Evolutionary conservation across 2,329 filamentous ascomycete species (phyloP), one percentile per base, ranked within the genome.

Genomic region (Aureobasidium pullulans): DNA sequence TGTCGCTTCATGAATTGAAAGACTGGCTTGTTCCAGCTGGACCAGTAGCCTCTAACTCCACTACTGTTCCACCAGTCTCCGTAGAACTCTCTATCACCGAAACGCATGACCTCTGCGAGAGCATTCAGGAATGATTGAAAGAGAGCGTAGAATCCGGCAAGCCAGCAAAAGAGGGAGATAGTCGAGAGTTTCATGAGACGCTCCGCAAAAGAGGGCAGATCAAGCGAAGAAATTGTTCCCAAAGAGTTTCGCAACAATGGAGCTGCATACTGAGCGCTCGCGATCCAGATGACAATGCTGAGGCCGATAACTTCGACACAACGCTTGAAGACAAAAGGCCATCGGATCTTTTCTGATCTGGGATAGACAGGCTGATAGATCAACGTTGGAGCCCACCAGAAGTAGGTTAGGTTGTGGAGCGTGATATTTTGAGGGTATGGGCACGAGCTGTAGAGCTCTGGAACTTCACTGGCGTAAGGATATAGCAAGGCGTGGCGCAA

Each of bases 331-430:
- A 97, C 90, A 70, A 96, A 99, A 4, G 83, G 72, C 91, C 92
- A 96, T 63, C 94, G 83, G 66, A 96, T 89, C 60, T 81, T 83
- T 8, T 84, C 78, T 6, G 89, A 91, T 44, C 92, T 88, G 19
- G 94, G 94, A 72, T 99, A 99, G 13, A 94, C 90, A 1, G 94
- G 94, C 76, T 99, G 94, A 72, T 99, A 99, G 46, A 97, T 88
- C 56, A 99, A 81, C 0, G 94, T 99, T 0, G 94, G 94, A 0
- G 93, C 94, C 86, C 92, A 93, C 93, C 94, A 97, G 73, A 99
- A 99, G 75, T 97, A 99, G 60, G 84, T 84, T 29, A 99, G 78
- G 70, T 97, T 99, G 53, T 80, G 76, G 65, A 96, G 81, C 3
- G 91, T 96, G 72, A 99, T 89, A 72, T 97, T 99, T 49, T 83